Conservation (phyloP, 2,329 filamentous ascomycete genomes). For the Tolypocladium cylindrosporum region DNA sequence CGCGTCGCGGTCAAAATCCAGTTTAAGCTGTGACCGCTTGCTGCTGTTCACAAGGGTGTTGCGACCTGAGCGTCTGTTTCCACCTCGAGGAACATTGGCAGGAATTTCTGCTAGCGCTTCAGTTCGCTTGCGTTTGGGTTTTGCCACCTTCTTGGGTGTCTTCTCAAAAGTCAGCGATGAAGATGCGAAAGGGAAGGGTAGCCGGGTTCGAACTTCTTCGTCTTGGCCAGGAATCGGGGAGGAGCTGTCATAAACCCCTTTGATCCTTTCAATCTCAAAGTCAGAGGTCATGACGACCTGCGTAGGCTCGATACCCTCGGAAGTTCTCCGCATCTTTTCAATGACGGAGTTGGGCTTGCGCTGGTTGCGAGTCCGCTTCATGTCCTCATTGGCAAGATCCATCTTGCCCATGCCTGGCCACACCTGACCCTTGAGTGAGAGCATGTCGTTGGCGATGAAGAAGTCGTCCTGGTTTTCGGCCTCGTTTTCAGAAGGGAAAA, state of each 20-base stretch:
- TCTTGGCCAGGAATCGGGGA: constrained; percentile 32
- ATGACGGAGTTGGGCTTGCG: constrained; percentile 67
- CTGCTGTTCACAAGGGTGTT: constrained; percentile 5
- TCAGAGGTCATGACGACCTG: constrained; percentile 54
- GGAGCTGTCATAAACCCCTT: constrained; percentile 51
- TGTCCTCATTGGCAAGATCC: constrained; percentile 64
- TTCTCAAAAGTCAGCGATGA: constrained; percentile 8
- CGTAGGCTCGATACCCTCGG: constrained; percentile 50
- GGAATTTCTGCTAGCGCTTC: constrained; percentile 24
- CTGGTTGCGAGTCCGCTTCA: constrained; percentile 68
- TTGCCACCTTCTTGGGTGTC: constrained; percentile 19
- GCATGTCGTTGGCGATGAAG: constrained; percentile 15
- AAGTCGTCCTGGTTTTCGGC: constrained; percentile 17
- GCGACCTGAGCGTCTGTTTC: constrained; percentile 13
- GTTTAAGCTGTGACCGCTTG: constrained; percentile 10
- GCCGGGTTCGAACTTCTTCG: constrained; percentile 29
- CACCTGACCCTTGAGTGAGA: constrained; percentile 56
- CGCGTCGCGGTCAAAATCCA: constrained; percentile 6
- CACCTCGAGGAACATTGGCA: constrained; percentile 20
- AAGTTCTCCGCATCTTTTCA: constrained; percentile 53
- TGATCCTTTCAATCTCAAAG: constrained; percentile 38
- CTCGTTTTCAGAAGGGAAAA: constrained; percentile 18
- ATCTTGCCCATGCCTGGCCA: constrained; percentile 77
- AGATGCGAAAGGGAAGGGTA: not conserved
- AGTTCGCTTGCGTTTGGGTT: constrained; percentile 19